These are phyloP conservation scores for Globisporangium apiculatum DNA, from an alignment of 352 stramenopile species.

Conservation along the genomic window DNA sequence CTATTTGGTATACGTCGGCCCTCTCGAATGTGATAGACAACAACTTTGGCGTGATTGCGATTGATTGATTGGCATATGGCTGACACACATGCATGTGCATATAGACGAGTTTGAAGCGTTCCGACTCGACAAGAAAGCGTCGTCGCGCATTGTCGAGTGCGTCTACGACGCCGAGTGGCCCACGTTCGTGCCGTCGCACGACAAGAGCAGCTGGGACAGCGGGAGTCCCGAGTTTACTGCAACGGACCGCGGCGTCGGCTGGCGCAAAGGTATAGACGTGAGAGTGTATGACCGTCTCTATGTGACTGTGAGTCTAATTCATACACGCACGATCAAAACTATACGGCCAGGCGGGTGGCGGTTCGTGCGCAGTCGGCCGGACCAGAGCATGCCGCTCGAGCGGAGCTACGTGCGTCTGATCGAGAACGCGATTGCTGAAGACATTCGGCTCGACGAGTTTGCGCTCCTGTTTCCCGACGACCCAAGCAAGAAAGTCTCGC, in stretches of 20 bases:
- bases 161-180: constrained; percentile 76
- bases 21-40: neutral
- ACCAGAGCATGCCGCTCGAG: constrained; percentile 63
- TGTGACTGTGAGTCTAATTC: too few species aligned
- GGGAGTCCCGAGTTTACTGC: constrained; percentile 60
- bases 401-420: constrained; percentile 44
- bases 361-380: constrained; percentile 58
- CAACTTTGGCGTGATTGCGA: neutral
- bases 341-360: constrained; percentile 52
- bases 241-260: constrained; percentile 58
- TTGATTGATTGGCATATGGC: neutral
- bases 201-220: constrained; percentile 72
- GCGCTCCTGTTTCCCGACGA: constrained; percentile 73
- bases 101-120: constrained; percentile 75
- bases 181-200: constrained; percentile 79
- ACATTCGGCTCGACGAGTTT: constrained; percentile 80
- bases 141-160: constrained; percentile 77
- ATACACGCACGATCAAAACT: too few species aligned
- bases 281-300: too few species aligned
- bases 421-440: constrained; percentile 67
- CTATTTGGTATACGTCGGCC: too few species aligned
- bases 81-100: neutral
- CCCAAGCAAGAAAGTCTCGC: constrained; percentile 37
- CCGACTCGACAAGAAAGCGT: constrained; percentile 75
- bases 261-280: constrained; percentile 55